These are phyloP conservation scores for Penicillium coprophilum DNA, from an alignment of 495 filamentous ascomycete species.

Conservation along the genomic window DNA sequence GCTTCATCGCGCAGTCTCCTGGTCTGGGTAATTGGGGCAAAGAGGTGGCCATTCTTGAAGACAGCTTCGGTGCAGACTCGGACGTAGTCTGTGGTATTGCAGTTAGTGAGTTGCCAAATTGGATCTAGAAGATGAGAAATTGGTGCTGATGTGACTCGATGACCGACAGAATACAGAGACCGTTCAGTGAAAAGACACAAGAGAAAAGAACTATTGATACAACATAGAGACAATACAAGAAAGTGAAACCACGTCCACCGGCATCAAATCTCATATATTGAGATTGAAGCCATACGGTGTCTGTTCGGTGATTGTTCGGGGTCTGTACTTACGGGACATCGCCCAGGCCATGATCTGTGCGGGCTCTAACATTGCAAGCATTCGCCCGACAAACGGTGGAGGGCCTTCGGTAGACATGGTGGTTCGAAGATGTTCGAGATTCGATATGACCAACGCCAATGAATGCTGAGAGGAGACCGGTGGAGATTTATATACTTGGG, in stretches of 20 bases:
- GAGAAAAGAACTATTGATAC: too few relatives aligned
- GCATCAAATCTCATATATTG: neutral
- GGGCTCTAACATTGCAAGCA: constrained; percentile 32
- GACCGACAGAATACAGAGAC: neutral
- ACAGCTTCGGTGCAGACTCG: constrained; percentile 35
- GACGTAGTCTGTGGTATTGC: constrained; percentile 32
- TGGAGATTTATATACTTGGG: constrained; percentile 1
- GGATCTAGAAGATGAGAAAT: neutral
- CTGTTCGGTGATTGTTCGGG: neutral
- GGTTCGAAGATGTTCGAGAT: neutral
- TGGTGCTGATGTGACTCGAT: neutral
- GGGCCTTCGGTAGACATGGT: constrained; percentile 19
- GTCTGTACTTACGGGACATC: constrained; percentile 33
- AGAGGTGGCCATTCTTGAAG: constrained; percentile 35
- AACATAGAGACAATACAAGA: neutral
- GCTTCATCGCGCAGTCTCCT: constrained; percentile 41
- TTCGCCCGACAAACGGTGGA: constrained; percentile 21
- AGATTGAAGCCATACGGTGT: neutral
- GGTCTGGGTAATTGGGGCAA: constrained; percentile 39
- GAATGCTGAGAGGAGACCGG: neutral
- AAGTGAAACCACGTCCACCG: neutral
- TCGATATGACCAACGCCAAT: neutral
- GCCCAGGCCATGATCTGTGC: constrained; percentile 32
- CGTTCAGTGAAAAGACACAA: neutral
- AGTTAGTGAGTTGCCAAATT: neutral